Evolutionary conservation across 2,329 filamentous ascomycete species (phyloP).

Genomic region (Aspergillus aculeatus): DNA sequence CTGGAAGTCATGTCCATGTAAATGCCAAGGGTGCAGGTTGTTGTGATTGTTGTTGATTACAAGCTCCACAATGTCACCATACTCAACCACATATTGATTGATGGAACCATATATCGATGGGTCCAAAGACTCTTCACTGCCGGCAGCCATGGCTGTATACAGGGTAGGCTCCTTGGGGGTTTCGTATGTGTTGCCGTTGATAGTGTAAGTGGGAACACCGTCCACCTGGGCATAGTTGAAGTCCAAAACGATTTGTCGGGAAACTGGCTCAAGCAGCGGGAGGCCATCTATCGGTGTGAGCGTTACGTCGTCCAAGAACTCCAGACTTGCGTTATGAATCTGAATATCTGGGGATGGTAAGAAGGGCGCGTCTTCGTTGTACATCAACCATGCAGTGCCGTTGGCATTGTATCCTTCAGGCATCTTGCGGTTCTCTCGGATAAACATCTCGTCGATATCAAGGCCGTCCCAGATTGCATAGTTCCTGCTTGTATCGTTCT

Average conservation of each 20-base stretch:
- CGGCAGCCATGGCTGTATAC: constrained; percentile 69
- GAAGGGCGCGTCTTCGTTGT: constrained; percentile 49
- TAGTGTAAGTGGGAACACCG: constrained; percentile 60
- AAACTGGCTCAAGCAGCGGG: constrained; percentile 27
- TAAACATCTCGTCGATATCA: constrained; percentile 57
- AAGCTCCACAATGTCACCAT: constrained; percentile 50
- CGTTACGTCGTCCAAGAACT: constrained; percentile 66
- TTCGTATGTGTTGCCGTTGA: constrained; percentile 76
- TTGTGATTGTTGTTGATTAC: constrained; percentile 37
- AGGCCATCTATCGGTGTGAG: constrained; percentile 27
- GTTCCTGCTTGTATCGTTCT: constrained; percentile 60
- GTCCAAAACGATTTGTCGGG: constrained; percentile 32
- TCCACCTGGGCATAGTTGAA: constrained; percentile 68
- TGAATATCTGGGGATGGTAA: constrained; percentile 55
- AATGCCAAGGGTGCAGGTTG: constrained; percentile 49
- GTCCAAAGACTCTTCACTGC: constrained; percentile 52
- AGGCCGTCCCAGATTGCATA: constrained; percentile 68
- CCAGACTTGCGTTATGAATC: constrained; percentile 50
- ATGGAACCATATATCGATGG: constrained; percentile 66
- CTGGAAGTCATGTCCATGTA: constrained; percentile 55
- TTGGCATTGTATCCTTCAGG: constrained; percentile 65
- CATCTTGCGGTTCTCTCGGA: constrained; percentile 41
- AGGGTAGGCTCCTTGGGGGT: constrained; percentile 74
- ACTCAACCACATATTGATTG: constrained; percentile 65
- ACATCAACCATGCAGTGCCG: constrained; percentile 50